Evolutionary conservation across 345 rosid species (phyloP), one percentile per base, ranked within the genome.

Genomic region (Salix viminalis): DNA sequence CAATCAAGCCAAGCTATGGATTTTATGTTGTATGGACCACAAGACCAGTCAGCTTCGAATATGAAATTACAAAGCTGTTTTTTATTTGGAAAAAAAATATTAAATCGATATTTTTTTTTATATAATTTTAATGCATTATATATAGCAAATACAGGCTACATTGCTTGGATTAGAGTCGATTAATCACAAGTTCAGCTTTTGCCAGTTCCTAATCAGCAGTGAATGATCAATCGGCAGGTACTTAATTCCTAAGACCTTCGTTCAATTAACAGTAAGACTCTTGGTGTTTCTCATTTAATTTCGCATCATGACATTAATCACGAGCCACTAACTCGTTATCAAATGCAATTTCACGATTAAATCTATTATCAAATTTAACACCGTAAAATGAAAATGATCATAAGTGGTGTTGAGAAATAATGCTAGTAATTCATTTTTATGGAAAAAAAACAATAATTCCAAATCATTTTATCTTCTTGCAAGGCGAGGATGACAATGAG

Each of bases 1-100:
- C 58, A 69, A 69, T 39, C 79, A 67, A 77, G 71, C 71, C 80
- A 64, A 62, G 37, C 60, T 3, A 44, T 70, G 65, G 70, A 70
- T 70, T 70, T 70, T 48, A 0, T 76, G 69, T 12, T 61, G 44
- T 15, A 11, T 19, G 79, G 74, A 76, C 79, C 79, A 46, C 73
- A 67, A 0, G 58, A 19, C 3, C 10, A n/a, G 21, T 12, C 6
- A 62, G 21, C 28, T 16, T 32, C 23, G 21, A 16, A 50, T 13
- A 16, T 48, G 19, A 48, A 32, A 21, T 23, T 18, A 41, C 44
- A 4, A 41, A 41, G 12, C 44, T 10, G 13, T 10, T 41, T 41
- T 10, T 41, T 34, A 34, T 34, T 5, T 34, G 37, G 6, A 34
- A 34, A 34, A 34, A 34, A 34, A 34, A 34, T 5, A 34, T 34